These are phyloP conservation scores for Nannochloropsis gaditana DNA, from an alignment of 108 stramenopile species.

Conservation along the genomic window DNA sequence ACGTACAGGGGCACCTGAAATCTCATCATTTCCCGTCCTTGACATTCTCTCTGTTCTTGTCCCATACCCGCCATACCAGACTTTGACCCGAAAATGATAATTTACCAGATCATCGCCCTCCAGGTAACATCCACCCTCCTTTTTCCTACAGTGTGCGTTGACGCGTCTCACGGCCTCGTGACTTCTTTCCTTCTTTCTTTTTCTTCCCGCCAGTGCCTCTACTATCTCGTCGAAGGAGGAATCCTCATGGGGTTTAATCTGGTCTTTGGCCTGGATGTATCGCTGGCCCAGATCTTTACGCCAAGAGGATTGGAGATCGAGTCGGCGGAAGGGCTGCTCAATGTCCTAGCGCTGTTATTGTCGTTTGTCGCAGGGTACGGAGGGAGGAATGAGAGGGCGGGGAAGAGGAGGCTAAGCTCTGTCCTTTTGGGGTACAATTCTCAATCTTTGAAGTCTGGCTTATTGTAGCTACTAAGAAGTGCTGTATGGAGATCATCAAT, in stretches of 20 bases:
- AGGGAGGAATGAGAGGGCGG: constrained; percentile 26
- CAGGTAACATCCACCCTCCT: not conserved
- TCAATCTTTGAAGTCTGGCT: not conserved
- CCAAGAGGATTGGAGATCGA: not conserved
- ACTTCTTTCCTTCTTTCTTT: not conserved
- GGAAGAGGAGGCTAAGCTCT: constrained; percentile 21
- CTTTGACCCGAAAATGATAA: constrained; percentile 43
- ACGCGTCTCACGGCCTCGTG: not conserved
- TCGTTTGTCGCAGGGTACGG: constrained; percentile 26
- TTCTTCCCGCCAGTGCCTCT: constrained; percentile 25
- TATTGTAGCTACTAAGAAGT: not conserved
- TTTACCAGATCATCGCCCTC: constrained; percentile 42
- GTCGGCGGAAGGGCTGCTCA: constrained; percentile 29
- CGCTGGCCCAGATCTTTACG: not conserved
- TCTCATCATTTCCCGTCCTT: not conserved
- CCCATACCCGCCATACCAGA: not conserved
- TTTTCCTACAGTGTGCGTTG: too few relatives aligned
- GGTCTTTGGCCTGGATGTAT: not conserved
- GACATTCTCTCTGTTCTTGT: not conserved
- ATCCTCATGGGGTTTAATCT: constrained; percentile 32
- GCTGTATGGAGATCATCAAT: too few relatives aligned
- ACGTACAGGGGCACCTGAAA: too few relatives aligned
- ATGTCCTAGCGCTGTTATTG: constrained; percentile 24
- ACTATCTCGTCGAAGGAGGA: constrained; percentile 34
- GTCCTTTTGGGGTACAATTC: too few relatives aligned